Conservation (phyloP, 805 yeast genomes). For the Ogataea wickerhamii region DNA sequence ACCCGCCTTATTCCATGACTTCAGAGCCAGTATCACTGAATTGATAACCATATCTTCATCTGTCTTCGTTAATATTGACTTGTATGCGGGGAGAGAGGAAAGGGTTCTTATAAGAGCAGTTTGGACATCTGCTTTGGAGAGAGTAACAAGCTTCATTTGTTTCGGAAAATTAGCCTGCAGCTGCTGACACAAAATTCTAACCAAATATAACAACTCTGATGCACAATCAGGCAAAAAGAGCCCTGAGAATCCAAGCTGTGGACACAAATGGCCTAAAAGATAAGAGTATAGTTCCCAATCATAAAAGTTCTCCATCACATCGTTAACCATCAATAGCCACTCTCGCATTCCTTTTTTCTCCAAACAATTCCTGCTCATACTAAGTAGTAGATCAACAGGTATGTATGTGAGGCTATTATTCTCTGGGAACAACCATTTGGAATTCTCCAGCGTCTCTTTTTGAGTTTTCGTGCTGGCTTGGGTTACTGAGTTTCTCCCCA, state of each 20-base stretch:
- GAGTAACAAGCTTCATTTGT: conserved; percentile 36
- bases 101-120: conserved; percentile 61
- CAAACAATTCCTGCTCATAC: conserved; percentile 33
- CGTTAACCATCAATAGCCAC: conserved; percentile 51
- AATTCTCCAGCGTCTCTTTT: conserved; percentile 21
- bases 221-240: conserved; percentile 43
- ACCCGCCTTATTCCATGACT: conserved; percentile 76
- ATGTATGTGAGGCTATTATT: conserved; percentile 38
- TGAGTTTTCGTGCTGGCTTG: conserved; percentile 17
- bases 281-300: conserved; percentile 73
- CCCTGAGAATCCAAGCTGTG: conserved; percentile 58
- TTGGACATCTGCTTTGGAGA: conserved; percentile 59
- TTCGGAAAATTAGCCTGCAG: conserved; percentile 48
- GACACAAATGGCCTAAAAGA: conserved; percentile 62
- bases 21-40: conserved; percentile 56
- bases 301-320: conserved; percentile 48
- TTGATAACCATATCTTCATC: conserved; percentile 64
- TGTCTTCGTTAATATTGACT: conserved; percentile 45
- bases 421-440: conserved; percentile 64
- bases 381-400: conserved; percentile 40
- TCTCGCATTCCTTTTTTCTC: conserved; percentile 36
- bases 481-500: conserved; percentile 45
- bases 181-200: conserved; percentile 51
- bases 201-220: conserved; percentile 41
- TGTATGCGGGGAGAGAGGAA: conserved; percentile 61